A percentile compares a stretch with the other conserved stretches of the same genome.
These are phyloP conservation scores for Ganoderma multipileum DNA, from an alignment of 1,284 basidiomycete species.

Conservation along the genomic window DNA sequence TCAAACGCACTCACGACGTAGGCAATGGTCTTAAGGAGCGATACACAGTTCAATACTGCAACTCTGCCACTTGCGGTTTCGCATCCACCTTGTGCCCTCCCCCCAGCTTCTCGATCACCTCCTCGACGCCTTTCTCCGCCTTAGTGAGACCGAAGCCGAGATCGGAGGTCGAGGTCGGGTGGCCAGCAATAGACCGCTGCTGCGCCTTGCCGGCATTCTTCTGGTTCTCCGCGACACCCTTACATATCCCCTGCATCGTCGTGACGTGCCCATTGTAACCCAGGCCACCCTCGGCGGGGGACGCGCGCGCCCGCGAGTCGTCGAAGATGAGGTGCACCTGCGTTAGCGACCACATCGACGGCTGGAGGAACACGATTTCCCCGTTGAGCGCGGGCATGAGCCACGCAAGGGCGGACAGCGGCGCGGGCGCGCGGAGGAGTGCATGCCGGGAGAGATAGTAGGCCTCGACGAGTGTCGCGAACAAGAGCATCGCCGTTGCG, in stretches of 20 bases:
- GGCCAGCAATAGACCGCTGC: constrained; percentile 38
- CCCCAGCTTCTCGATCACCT: constrained; percentile 44
- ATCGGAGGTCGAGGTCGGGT: constrained; percentile 34
- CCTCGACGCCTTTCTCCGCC: constrained; percentile 46
- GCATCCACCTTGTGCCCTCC: constrained; percentile 32
- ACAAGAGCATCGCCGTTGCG: constrained; percentile 57
- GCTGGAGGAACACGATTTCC: constrained; percentile 71
- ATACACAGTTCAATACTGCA: constrained; percentile 15
- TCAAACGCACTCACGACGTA: background rate
- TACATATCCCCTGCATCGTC: constrained; percentile 44
- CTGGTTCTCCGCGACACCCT: constrained; percentile 55
- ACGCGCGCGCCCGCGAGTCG: constrained; percentile 67
- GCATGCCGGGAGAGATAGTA: constrained; percentile 56
- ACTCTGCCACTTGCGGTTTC: constrained; percentile 23
- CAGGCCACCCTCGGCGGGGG: constrained; percentile 66
- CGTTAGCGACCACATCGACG: constrained; percentile 68
- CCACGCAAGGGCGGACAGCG: constrained; percentile 42
- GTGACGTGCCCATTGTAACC: constrained; percentile 55
- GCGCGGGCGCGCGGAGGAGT: constrained; percentile 42
- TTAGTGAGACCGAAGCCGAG: constrained; percentile 45
- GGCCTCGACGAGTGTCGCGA: constrained; percentile 62
- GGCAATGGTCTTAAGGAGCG: background rate
- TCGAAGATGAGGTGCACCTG: constrained; percentile 73
- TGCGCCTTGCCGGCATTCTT: constrained; percentile 44
- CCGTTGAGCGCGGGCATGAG: constrained; percentile 57